Percentiles rank a stretch among this genome's conserved stretches.
Evolutionary conservation across 768 basidiomycete genomes (phyloP).

Genomic region (Hemileccinum rubropunctum): DNA sequence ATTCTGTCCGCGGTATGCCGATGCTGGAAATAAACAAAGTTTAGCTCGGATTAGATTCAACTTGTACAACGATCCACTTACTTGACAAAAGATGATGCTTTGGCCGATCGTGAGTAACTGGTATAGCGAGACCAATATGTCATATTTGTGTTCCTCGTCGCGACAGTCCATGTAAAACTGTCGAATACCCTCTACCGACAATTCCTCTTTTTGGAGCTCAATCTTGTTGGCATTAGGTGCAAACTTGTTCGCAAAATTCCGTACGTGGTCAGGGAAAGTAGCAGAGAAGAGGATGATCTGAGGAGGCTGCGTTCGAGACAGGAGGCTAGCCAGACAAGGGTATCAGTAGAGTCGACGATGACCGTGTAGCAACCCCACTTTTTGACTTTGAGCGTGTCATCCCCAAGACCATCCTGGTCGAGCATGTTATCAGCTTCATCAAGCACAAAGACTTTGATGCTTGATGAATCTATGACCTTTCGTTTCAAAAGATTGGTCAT

Average conservation of each 20-base stretch:
- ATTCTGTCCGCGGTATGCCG: slow-evolving; percentile 93
- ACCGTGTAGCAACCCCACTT: slow-evolving; percentile 54
- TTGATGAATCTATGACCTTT: slow-evolving; percentile 72
- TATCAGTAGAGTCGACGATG: slow-evolving; percentile 11
- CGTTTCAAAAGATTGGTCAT: slow-evolving; percentile 82
- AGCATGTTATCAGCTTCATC: slow-evolving; percentile 99
- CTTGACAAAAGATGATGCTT: slow-evolving; percentile 98
- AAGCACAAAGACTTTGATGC: slow-evolving; percentile 89
- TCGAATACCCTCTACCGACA: slow-evolving; percentile 90
- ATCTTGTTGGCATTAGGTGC: slow-evolving; percentile 97
- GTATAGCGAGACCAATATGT: slow-evolving; percentile 89
- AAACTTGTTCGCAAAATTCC: slow-evolving; percentile 87
- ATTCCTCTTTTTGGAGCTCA: slow-evolving; percentile 88
- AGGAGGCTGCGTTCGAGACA: slow-evolving; percentile 50
- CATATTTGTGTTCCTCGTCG: slow-evolving; percentile 91
- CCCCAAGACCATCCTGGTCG: slow-evolving; percentile 89
- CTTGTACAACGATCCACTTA: slow-evolving; percentile 33
- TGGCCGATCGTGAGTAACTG: slow-evolving; percentile 91
- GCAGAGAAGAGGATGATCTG: slow-evolving; percentile 98
- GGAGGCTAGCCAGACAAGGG: slow-evolving; percentile 41
- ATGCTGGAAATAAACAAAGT: slow-evolving; percentile 45
- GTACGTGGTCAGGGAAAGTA: slow-evolving; percentile 94
- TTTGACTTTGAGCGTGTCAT: slow-evolving; percentile 91
- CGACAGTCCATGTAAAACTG: slow-evolving; percentile 98
- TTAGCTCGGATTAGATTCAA: background rate